These are phyloP conservation scores for Cordyceps cicadae DNA, from an alignment of 2,329 filamentous ascomycete species.

Conservation along the genomic window DNA sequence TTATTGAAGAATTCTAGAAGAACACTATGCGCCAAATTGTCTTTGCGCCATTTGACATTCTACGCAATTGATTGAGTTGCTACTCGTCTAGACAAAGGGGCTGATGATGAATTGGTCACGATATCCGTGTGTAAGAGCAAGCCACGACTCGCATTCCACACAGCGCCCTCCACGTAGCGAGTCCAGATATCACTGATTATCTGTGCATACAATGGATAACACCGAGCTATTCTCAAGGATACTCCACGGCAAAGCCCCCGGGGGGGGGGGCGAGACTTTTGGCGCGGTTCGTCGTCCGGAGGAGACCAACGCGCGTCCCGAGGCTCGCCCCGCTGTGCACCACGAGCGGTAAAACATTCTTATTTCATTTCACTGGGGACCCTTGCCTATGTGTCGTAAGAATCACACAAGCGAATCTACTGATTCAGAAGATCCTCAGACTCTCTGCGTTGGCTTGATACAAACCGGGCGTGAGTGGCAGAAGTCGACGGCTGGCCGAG, in stretches of 20 bases:
- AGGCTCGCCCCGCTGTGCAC: conserved; percentile 7
- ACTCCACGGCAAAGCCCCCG: not conserved
- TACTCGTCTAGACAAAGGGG: not conserved
- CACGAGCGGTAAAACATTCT: not conserved
- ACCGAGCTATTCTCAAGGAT: not conserved
- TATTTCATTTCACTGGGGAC: not conserved
- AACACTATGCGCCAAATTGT: not conserved
- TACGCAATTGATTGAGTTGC: not conserved
- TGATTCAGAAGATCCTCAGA: not conserved
- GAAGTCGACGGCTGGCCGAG: not conserved
- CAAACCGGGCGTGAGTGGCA: not conserved
- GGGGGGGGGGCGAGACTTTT: not conserved
- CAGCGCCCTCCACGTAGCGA: not conserved
- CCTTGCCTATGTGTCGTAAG: not conserved
- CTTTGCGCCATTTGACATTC: too few relatives aligned
- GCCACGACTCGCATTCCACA: not conserved
- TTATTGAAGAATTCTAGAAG: not conserved
- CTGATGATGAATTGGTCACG: not conserved
- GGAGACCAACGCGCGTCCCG: conserved; percentile 8
- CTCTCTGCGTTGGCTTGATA: not conserved
- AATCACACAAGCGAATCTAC: not conserved
- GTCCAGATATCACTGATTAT: not conserved
- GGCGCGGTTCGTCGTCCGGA: not conserved
- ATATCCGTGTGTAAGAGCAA: not conserved
- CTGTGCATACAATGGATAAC: not conserved